These are phyloP conservation scores for Mycosphaerella arachidis DNA, from an alignment of 2,329 filamentous ascomycete genomes.

Conservation along the genomic window DNA sequence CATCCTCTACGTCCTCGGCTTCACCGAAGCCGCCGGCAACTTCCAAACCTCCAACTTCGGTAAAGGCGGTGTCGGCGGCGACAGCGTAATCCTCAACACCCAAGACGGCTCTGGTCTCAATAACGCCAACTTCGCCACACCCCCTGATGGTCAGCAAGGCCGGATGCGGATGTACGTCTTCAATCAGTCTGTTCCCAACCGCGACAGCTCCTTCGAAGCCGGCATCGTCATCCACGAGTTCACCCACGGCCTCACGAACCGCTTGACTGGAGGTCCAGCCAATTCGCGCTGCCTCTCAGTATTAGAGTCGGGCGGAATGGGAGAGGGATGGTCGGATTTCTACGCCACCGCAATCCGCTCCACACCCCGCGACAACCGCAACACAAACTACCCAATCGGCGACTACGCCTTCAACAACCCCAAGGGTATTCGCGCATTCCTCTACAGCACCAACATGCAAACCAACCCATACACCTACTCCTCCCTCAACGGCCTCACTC, in stretches of 20 bases:
- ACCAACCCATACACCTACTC: slow-evolving; percentile 52
- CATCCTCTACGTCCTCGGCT: slow-evolving; percentile 54
- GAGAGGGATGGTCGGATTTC: slow-evolving; percentile 57
- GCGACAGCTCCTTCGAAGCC: slow-evolving; percentile 56
- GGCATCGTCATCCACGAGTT: slow-evolving; percentile 59
- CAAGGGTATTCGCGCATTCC: slow-evolving; percentile 47
- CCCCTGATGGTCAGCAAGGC: slow-evolving; percentile 47
- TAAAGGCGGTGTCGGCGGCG: slow-evolving; percentile 48
- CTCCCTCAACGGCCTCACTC: slow-evolving; percentile 36
- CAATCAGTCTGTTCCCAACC: slow-evolving; percentile 44
- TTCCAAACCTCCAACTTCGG: slow-evolving; percentile 57
- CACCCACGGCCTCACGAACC: slow-evolving; percentile 50
- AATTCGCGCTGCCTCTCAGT: slow-evolving; percentile 49
- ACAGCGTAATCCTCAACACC: slow-evolving; percentile 53
- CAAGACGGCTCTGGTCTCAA: slow-evolving; percentile 54
- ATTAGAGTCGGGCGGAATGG: slow-evolving; percentile 54
- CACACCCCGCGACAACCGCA: slow-evolving; percentile 44
- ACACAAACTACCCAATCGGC: slow-evolving; percentile 47
- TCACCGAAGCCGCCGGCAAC: slow-evolving; percentile 56
- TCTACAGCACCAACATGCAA: slow-evolving; percentile 49
- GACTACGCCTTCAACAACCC: slow-evolving; percentile 47
- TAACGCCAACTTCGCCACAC: slow-evolving; percentile 57
- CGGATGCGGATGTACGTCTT: slow-evolving; percentile 60
- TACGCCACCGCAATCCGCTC: slow-evolving; percentile 50
- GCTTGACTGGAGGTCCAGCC: slow-evolving; percentile 55